These are phyloP conservation scores for Papiliotrema nemorosa DNA, from an alignment of 1,284 basidiomycete genomes.

Conservation along the genomic window DNA sequence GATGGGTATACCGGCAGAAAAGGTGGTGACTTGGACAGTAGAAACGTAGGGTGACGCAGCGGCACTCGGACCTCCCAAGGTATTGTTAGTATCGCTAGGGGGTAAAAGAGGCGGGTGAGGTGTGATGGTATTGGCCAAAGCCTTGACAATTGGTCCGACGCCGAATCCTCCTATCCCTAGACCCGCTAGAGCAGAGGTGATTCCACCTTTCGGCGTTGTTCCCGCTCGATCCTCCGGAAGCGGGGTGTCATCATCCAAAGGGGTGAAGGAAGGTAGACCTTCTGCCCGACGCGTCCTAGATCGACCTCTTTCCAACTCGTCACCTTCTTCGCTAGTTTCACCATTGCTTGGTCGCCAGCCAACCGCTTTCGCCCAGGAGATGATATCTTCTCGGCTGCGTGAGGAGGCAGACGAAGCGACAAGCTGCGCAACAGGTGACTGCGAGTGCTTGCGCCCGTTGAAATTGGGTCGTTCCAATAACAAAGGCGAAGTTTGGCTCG, in stretches of 20 bases:
- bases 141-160: slow-evolving; percentile 36
- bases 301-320: slow-evolving; percentile 14
- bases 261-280: background rate
- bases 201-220: slow-evolving; percentile 33
- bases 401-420: slow-evolving; percentile 40
- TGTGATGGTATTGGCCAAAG: slow-evolving; percentile 22
- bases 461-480: background rate
- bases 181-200: slow-evolving; percentile 27
- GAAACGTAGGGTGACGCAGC: slow-evolving; percentile 34
- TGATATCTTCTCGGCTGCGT: slow-evolving; percentile 44
- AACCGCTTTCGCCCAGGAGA: slow-evolving; percentile 43
- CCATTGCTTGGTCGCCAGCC: slow-evolving; percentile 12
- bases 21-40: slow-evolving; percentile 30
- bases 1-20: slow-evolving; percentile 1
- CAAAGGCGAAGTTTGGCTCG: background rate
- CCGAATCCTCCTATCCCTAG: slow-evolving; percentile 21
- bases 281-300: slow-evolving; percentile 12
- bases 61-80: no score
- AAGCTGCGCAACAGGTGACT: slow-evolving; percentile 31
- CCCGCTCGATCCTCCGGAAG: slow-evolving; percentile 11
- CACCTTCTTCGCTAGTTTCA: slow-evolving; percentile 5
- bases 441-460: slow-evolving; percentile 6
- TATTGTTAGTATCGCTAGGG: slow-evolving; percentile 4
- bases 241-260: slow-evolving; percentile 5
- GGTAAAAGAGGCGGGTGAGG: slow-evolving; percentile 2